Evolutionary conservation across 2,329 filamentous ascomycete genomes (phyloP), one percentile per base, ranked within the genome.

Genomic region (Diaporthe capsici): DNA sequence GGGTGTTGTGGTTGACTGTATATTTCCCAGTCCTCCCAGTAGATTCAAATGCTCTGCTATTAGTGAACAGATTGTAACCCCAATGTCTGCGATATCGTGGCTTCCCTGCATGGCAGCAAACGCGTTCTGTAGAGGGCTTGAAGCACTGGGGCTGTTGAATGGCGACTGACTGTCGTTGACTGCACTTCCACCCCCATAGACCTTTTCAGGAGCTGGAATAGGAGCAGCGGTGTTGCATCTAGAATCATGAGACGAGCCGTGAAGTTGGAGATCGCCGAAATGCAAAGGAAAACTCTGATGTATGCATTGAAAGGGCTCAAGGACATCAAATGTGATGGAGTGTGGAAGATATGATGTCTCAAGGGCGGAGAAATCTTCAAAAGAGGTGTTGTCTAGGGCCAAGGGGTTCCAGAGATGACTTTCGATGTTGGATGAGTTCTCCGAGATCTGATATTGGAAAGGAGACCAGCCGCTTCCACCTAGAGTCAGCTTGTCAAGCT

Each of bases 331-430:
- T 57, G 28, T 3, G 15, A 20, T 57, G 28, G 10, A 1, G 53
- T 0, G 5, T 10, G 28, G 25, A 10, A 0, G 12, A 0, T 2
- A 10, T 34, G 53, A 4, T 20, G 28, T 34, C 28, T 57, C 53
- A 34, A 34, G 2, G 12, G 0, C 1, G n/a, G 25, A 9, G 17
- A 9, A 34, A 9, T 0, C 5, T 57, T 17, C 28, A 0, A 55
- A 28, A 31, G 7, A 34, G 28, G 8, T 22, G 15, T 0, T 1
- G 3, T 31, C 15, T 17, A 17, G 15, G 5, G 13, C 6, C 15
- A 34, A n/a, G n/a, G n/a, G n/a, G n/a, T n/a, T n/a, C n/a, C n/a
- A n/a, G n/a, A n/a, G n/a, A n/a, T n/a, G n/a, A n/a, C n/a, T n/a
- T n/a, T n/a, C n/a, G n/a, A n/a, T n/a, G n/a, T n/a, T n/a, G n/a